Base-by-base conservation (phyloP, 2,329 filamentous ascomycete species). In the Pseudopyricularia cyperi region DNA sequence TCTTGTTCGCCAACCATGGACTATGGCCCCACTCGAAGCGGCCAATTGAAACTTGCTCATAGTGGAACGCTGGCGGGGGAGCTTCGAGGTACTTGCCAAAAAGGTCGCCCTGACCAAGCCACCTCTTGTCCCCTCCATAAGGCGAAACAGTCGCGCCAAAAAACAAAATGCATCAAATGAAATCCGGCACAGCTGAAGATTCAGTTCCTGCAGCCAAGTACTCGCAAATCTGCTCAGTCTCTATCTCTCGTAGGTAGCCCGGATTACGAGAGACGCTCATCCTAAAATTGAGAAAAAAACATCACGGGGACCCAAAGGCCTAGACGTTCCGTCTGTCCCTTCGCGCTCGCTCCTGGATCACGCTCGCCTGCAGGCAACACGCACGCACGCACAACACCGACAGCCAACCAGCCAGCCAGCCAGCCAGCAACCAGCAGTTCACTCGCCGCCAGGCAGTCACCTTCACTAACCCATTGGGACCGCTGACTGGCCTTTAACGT, bases 1-100 rank as follows among this genome's bases (percentile, higher is more conserved):
- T 19, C 37, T 42, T n/a, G 11, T 19, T 11, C 37, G 37, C 17
- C 22, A 42, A 19, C 7, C 37, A 17, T 42, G 37, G 37, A 19
- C 22, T 42, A 19, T 19, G 17, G 15, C 4, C 6, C 34, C 26
- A 34, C 48, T 39, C 28, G n/a, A 30, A 48, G n/a, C 19, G 19
- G 33, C 56, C 56, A 57, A 57, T 56, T 17, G 53, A 57, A 57
- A 57, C 56, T 57, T 57, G 56, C 56, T 57, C 56, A 57, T 50
- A 42, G 48, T 53, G 53, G 53, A 55, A 55, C 52, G 15, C n/a
- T 19, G 8, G 37, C 17, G 17, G 37, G 37, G 35, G 37, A n/a
- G 17, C 37, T 42, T 17, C 35, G n/a, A 42, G 37, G 37, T 42
- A 42, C 37, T 19, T 42, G 22, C 22, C 17, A n/a, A 42, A 19